A percentile compares a stretch with the other conserved stretches of the same genome.
phyloP scores from a whole-genome alignment of 345 rosid species.

The Psidium friedrichsthalianum region DNA sequence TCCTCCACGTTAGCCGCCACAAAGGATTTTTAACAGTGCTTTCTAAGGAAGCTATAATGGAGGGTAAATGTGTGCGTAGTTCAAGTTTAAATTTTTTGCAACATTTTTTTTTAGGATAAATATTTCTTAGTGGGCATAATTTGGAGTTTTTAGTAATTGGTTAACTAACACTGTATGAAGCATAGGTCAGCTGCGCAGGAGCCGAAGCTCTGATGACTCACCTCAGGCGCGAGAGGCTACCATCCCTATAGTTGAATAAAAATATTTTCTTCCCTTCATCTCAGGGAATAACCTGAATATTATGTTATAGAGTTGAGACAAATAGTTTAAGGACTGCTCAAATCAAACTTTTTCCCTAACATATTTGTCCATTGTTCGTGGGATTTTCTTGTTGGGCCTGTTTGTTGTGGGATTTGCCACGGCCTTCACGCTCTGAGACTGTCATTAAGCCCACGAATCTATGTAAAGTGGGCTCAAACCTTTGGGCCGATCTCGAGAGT shows the following conservation, averaged over 20 bases:
- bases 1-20: not conserved
- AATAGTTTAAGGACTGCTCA: too few species aligned
- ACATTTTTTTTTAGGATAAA: not conserved
- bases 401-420: not conserved
- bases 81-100: not conserved
- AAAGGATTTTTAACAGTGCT: too few species aligned
- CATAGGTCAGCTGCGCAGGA: too few species aligned
- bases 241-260: too few species aligned
- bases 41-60: fast-evolving
- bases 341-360: not conserved
- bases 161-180: too few species aligned
- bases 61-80: not conserved
- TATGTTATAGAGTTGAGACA: too few species aligned
- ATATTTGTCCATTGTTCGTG: not conserved
- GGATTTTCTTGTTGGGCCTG: not conserved
- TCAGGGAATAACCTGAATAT: too few species aligned
- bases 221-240: too few species aligned
- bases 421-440: not conserved
- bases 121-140: not conserved
- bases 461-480: not conserved
- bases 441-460: not conserved
- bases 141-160: too few species aligned
- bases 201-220: too few species aligned
- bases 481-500: not conserved
- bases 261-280: too few species aligned